phyloP scores from a whole-genome alignment of 192 early-diverging fungal species.

The Pilobolus umbonatus region DNA sequence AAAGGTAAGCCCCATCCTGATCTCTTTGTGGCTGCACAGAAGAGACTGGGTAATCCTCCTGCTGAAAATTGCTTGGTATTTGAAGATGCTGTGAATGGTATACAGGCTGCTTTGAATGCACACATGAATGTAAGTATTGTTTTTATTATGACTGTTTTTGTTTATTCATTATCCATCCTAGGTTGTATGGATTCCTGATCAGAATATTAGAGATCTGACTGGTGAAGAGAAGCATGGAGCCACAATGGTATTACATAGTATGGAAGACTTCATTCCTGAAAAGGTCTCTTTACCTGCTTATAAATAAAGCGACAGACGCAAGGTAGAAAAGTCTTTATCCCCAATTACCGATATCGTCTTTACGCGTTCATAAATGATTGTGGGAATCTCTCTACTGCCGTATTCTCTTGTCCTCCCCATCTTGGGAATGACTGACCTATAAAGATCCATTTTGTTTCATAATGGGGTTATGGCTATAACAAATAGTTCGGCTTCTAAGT shows the following conservation, averaged over 20 bases:
- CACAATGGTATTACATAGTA: conserved; percentile 51
- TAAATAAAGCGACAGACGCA: no score
- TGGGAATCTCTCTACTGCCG: no score
- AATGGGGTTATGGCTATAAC: no score
- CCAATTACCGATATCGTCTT: no score
- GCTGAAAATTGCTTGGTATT: conserved; percentile 78
- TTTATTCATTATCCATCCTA: conserved; percentile 14
- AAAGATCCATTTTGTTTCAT: no score
- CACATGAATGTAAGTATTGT: conserved; percentile 58
- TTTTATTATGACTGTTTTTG: not conserved
- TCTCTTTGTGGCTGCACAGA: conserved; percentile 74
- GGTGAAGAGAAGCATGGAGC: conserved; percentile 45
- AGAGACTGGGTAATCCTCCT: conserved; percentile 46
- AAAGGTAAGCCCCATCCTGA: conserved; percentile 90
- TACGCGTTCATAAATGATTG: no score
- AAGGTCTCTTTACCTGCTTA: conserved; percentile 2
- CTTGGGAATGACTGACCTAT: no score
- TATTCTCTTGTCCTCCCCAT: no score
- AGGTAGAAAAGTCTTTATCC: no score
- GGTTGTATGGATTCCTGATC: conserved; percentile 89
- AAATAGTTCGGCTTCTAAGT: no score
- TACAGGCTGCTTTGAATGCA: conserved; percentile 77
- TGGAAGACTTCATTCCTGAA: conserved; percentile 64
- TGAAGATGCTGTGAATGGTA: conserved; percentile 85
- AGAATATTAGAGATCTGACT: conserved; percentile 40